Base-by-base conservation (phyloP, 2,329 filamentous ascomycete genomes). In the Fusarium humuli region DNA sequence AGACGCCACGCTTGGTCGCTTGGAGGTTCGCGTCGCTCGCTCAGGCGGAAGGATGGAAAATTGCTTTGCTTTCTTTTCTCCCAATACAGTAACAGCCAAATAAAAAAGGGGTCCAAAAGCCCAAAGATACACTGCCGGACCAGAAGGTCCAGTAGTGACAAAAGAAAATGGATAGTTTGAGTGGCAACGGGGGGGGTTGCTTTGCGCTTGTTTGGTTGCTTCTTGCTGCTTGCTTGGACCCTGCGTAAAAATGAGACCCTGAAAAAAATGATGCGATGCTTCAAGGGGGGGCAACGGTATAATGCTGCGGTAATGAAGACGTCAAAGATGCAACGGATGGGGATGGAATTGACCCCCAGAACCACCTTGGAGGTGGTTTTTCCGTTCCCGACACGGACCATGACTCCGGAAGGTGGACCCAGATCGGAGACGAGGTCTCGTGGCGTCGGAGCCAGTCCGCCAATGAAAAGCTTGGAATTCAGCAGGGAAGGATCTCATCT, bases 191-290 rank as follows among this genome's bases (percentile, higher is more conserved):
- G 41, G 25, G 22, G 27, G 20, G 22, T 52, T 20, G 30, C 34
- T 27, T 52, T 30, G 29, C 12, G 53, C 10, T 30, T 27, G 20
- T 23, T 29, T 48, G 37, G 23, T 23, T 23, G 23, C 23, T 23
- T 23, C 29, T 30, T 30, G 29, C 29, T 30, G 30, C n/a, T 48
- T 52, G 53, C 7, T 32, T 29, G 23, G 23, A 23, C 23, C 61
- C 67, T 69, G 44, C 56, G 48, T 58, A 23, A 42, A 40, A 48
- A 34, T 46, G 25, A 49, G 61, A 67, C 67, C 57, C 65, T 53
- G 57, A 29, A 53, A 64, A 64, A 67, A 20, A 27, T 20, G 61
- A 57, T 44, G 47, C 7, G 34, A 37, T 37, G 34, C 18, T 37
- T 20, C 23, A 44, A 29, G 10, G n/a, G 52, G 42, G 55, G 66